Percentiles rank a stretch among this genome's conserved stretches.
phyloP scores from a whole-genome alignment of 164 flowering plant species.

The Berberis thunbergii region DNA sequence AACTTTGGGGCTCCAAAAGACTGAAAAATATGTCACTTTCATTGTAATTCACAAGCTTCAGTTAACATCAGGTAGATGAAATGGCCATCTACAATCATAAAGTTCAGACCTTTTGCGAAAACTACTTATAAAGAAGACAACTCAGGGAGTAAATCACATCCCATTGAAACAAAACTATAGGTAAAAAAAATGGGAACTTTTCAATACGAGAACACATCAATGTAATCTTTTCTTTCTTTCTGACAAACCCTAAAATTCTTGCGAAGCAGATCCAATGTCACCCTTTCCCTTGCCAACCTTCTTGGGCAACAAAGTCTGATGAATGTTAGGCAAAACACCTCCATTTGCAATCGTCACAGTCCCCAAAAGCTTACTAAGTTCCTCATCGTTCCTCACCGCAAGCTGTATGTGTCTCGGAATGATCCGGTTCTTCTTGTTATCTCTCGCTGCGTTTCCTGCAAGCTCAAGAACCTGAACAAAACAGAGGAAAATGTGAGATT shows the following conservation, averaged over 20 bases:
- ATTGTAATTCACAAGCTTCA: too few relatives aligned
- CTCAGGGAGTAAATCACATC: background rate
- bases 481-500: background rate
- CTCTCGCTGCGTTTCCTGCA: background rate
- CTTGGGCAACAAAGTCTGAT: too few relatives aligned
- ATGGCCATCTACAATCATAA: background rate
- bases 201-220: background rate
- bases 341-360: background rate
- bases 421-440: background rate
- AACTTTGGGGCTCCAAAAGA: too few relatives aligned
- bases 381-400: background rate
- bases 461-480: background rate
- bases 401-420: background rate
- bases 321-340: background rate
- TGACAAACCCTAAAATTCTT: background rate
- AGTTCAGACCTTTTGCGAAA: background rate
- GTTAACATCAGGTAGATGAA: background rate
- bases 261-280: background rate
- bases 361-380: background rate
- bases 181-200: background rate
- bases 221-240: too few relatives aligned
- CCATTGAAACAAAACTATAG: background rate
- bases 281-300: background rate
- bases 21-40: too few relatives aligned
- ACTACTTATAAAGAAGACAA: background rate